Conservation (phyloP, 75 land plant genomes). For the Cunninghamia lanceolata region DNA sequence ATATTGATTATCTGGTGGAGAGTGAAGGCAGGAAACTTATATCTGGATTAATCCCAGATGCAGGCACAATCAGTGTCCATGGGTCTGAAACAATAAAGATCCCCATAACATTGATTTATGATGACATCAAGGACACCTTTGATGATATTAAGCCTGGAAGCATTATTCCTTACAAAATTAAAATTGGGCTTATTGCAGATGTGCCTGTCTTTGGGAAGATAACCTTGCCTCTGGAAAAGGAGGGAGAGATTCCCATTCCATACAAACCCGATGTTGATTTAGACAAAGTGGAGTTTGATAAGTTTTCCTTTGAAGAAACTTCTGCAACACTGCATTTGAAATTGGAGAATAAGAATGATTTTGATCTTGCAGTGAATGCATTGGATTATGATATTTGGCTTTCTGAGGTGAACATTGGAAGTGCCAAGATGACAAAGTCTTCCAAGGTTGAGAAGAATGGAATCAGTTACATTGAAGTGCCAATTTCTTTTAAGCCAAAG, state of each 20-base stretch:
- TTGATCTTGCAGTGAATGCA: conserved; percentile 62
- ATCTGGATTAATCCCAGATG: conserved; percentile 93
- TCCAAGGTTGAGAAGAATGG: conserved; percentile 46
- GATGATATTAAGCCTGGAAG: conserved; percentile 84
- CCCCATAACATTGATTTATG: conserved; percentile 72
- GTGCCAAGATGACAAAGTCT: conserved; percentile 51
- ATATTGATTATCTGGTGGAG: conserved; percentile 79
- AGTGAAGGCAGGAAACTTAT: conserved; percentile 90
- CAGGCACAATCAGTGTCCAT: conserved; percentile 88
- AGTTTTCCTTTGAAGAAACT: conserved; percentile 80
- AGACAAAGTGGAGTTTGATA: conserved; percentile 66
- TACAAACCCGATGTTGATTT: conserved; percentile 86
- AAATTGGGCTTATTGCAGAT: conserved; percentile 71
- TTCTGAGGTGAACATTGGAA: conserved; percentile 60
- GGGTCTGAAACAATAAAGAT: conserved; percentile 91
- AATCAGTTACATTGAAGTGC: conserved; percentile 45
- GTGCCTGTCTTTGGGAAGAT: conserved; percentile 80
- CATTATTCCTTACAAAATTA: conserved; percentile 69
- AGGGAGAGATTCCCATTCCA: conserved; percentile 85
- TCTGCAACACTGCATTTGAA: conserved; percentile 71
- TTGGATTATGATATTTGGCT: conserved; percentile 70
- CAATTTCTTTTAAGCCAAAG: conserved; percentile 80
- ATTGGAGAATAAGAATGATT: conserved; percentile 85
- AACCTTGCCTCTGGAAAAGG: conserved; percentile 79
- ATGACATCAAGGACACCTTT: conserved; percentile 84